Evolutionary conservation across 352 stramenopile genomes (phyloP).

Genomic region (Phytophthora citricola): DNA sequence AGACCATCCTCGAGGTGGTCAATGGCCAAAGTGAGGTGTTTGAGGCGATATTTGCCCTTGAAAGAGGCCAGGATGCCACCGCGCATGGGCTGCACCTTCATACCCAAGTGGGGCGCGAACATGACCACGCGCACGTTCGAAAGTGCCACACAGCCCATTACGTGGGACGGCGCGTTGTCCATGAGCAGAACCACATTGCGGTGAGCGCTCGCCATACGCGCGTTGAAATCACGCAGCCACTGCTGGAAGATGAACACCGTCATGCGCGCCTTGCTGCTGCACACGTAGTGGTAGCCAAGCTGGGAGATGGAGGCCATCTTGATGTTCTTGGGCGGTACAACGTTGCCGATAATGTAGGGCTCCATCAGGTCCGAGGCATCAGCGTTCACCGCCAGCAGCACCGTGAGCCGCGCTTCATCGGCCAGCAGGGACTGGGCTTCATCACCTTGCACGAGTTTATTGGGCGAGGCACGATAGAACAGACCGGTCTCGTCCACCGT

Average conservation of each 20-base stretch:
- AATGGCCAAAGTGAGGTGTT: conserved; percentile 85
- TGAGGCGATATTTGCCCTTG: conserved; percentile 89
- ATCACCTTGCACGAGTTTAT: conserved; percentile 85
- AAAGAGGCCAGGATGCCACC: conserved; percentile 84
- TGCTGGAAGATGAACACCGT: conserved; percentile 91
- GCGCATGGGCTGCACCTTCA: conserved; percentile 89
- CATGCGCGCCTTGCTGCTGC: conserved; percentile 85
- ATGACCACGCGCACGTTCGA: conserved; percentile 90
- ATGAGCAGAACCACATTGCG: conserved; percentile 85
- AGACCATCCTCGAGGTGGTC: conserved; percentile 84
- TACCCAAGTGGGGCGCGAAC: conserved; percentile 80
- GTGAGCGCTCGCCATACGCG: conserved; percentile 85
- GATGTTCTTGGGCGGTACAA: conserved; percentile 77
- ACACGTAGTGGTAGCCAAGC: conserved; percentile 88
- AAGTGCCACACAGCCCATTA: conserved; percentile 80
- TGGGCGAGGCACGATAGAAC: conserved; percentile 88
- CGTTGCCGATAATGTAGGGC: conserved; percentile 85
- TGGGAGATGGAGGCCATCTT: conserved; percentile 85
- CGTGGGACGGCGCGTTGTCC: conserved; percentile 88
- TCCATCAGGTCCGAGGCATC: conserved; percentile 85
- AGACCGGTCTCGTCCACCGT: conserved; percentile 87
- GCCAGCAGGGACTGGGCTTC: conserved; percentile 79
- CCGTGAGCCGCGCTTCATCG: conserved; percentile 74
- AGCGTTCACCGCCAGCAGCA: conserved; percentile 78
- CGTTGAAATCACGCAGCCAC: conserved; percentile 88